Evolutionary conservation across 176 grass and related monocot genomes (phyloP), one percentile per base, ranked within the genome.

Genomic region (Tillandsia leiboldiana): DNA sequence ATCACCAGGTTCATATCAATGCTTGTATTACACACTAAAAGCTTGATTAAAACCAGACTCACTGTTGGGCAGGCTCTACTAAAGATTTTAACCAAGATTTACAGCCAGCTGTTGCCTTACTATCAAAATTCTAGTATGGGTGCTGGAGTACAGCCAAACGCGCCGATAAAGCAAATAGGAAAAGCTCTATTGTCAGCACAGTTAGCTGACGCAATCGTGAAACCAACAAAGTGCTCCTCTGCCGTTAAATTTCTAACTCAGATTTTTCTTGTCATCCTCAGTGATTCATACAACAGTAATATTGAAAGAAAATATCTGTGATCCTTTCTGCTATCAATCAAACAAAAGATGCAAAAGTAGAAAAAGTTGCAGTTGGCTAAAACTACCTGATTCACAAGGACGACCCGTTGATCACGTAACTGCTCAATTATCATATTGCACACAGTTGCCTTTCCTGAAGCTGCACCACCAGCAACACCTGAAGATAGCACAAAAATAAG

Each of bases 341-440:
- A 58, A 74, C n/a, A 56, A 56, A 29, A 24, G 20, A 24, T 1
- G 3, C 8, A 77, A 68, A 72, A 68, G 9, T 9, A 27, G 73
- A 28, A 5, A 51, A 50, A 51, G 14, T 15, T 63, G 11, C 8
- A 20, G 65, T 48, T 58, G 50, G 69, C 50, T 53, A 75, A 20
- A 61, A 22, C 22, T 61, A 97, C 93, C 89, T 97, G 93, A 51
- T 85, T 92, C 71, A 96, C 83, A 74, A 82, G 83, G 18, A 87
- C 90, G 51, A 89, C 86, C n/a, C 90, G 86, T 48, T 94, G 90
- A 72, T 94, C 93, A 2, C 82, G 74, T 27, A 97, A 84, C 52
- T 97, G 93, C 72, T 97, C 84, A 4, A 97, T 97, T 70, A 97
- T 97, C 93, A 97, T 90, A 68, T 85, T 89, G 81, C 89, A 97